Evolutionary conservation across 2,329 filamentous ascomycete species (phyloP), one percentile per base, ranked within the genome.

Genomic region (Ceratocystis smalleyi): DNA sequence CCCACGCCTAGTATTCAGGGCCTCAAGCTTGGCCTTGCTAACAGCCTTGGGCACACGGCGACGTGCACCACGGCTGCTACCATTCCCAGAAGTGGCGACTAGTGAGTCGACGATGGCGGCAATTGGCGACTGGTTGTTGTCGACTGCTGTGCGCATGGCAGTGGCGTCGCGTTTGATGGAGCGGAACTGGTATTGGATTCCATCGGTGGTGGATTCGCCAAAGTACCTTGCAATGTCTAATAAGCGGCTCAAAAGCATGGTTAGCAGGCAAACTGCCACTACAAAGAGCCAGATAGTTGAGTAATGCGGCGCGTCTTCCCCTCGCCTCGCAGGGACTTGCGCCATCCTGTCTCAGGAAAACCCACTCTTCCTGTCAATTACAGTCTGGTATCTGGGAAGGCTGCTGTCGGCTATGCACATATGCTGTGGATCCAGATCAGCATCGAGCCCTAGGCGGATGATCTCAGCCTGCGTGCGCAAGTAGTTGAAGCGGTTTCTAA

Each of bases 131-230:
- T 76, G 72, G 30, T 78, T 78, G 1, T 72, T 71, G 24, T 74
- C 72, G n/a, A 77, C 75, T 2, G 77, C 77, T 2, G 73, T 69
- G 51, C 75, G 74, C 55, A 84, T 76, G 1, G 71, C 72, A 47
- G 79, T 77, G 35, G 78, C 81, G 35, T 82, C 75, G 43, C 74
- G 75, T 71, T 82, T 83, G 72, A 84, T 78, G 27, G 71, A 67
- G 0, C 82, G 78, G 69, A 85, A 83, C 69, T 84, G 82, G 70
- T 82, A 85, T 68, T 79, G 77, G n/a, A 85, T 77, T 7, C 83
- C 83, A 22, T 77, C 77, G 0, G 75, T 70, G 0, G 82, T 85
- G 2, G 79, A 82, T 65, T 82, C 81, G 30, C 82, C 82, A 68
- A 82, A 85, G 71, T 80, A 79, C 67, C 78, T 81, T 66, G 80